Evolutionary conservation across 1,139 yeast species (phyloP), one percentile per base, ranked within the genome.

Genomic region (Zygoascus meyerae): DNA sequence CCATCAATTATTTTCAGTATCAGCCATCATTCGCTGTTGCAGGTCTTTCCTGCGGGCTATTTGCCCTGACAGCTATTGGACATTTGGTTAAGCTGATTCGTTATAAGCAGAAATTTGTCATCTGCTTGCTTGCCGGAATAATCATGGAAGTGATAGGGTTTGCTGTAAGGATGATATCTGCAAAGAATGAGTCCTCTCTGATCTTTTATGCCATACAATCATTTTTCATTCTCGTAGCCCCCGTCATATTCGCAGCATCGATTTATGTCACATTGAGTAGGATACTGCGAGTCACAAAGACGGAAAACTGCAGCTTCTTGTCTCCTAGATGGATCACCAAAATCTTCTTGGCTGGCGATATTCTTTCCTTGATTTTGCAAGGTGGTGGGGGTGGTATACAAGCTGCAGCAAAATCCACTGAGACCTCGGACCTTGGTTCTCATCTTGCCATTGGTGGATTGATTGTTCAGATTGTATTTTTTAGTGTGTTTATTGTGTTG

Each of bases 261-360:
- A 64, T 72, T 40, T 74, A 73, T 55, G 73, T 74, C 77, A 44
- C 64, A 1, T 67, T 73, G 46, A 73, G 72, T 15, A 61, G 71
- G 41, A 48, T 73, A 45, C 8, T 35, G 14, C 54, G 71, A 15
- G 52, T 49, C 21, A 45, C 55, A 14, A 48, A 70, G 44, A 55
- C 58, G 29, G 68, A 68, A 15, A 62, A 62, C 37, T 45, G 53
- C 4, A 64, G 69, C 34, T 50, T 69, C 4, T 59, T 72, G 43
- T 64, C 66, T 2, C 50, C 64, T 3, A 61, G 59, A 44, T 63
- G 57, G 48, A 58, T 67, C 41, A 71, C 77, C n/a, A 59, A 61
- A 17, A 53, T 70, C 17, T 74, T 73, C 59, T 75, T 74, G n/a
- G 29, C 56, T 17, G 75, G 76, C 32, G 78, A 74, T 60, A 60